Evolutionary conservation across 2,329 filamentous ascomycete genomes (phyloP).

Genomic region (Xylaria sp.): DNA sequence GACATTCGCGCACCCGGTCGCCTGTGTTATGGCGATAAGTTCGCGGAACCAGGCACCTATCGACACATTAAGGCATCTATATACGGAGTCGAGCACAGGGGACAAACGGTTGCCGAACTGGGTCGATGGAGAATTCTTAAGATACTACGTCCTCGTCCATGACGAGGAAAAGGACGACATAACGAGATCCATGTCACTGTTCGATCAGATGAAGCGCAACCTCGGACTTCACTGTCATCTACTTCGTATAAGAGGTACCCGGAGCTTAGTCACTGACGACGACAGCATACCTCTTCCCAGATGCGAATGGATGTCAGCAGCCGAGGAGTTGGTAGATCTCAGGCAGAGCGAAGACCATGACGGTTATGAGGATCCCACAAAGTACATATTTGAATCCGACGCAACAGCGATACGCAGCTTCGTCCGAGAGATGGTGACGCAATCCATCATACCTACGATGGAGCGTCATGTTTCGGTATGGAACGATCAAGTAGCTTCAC

Average conservation of each 20-base stretch:
- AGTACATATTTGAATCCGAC: constrained; percentile 92
- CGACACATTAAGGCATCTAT: constrained; percentile 85
- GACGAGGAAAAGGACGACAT: constrained; percentile 97
- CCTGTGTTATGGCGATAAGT: constrained; percentile 93
- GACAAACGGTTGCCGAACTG: constrained; percentile 80
- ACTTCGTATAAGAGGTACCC: constrained; percentile 82
- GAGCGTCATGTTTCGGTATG: constrained; percentile 89
- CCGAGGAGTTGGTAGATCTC: constrained; percentile 84
- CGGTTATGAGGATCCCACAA: constrained; percentile 76
- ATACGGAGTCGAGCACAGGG: constrained; percentile 84
- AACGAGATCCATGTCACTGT: constrained; percentile 85
- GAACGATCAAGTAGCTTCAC: constrained; percentile 97
- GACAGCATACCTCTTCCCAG: constrained; percentile 85
- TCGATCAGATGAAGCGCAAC: constrained; percentile 99
- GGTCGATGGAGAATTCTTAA: constrained; percentile 90
- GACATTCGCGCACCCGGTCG: constrained; percentile 93
- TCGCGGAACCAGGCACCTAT: constrained; percentile 86
- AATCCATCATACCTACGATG: constrained; percentile 96
- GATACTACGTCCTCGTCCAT: constrained; percentile 96
- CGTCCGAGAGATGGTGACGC: constrained; percentile 92
- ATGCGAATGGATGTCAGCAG: constrained; percentile 89
- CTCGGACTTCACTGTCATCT: constrained; percentile 96
- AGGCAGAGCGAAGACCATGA: constrained; percentile 74
- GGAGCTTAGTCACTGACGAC: constrained; percentile 89
- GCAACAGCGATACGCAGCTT: constrained; percentile 88